Evolutionary conservation across 83 land plant genomes (phyloP), one percentile per base, ranked within the genome.

Genomic region (Larix sibirica): DNA sequence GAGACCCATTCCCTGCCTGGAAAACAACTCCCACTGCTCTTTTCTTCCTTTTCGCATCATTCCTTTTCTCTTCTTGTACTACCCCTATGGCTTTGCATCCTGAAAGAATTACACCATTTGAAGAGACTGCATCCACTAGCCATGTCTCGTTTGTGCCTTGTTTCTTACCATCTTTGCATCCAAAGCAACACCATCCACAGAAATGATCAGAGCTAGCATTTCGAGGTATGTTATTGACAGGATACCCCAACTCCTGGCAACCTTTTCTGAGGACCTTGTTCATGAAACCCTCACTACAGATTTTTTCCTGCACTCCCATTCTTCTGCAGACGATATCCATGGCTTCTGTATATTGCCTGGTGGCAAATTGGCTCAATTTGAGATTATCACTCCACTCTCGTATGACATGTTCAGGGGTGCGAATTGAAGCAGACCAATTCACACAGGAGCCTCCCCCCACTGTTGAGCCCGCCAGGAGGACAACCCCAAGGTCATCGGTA

Each of bases 151-250:
- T 14, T 3, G 93, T 89, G 42, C 90, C 92, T 77, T 86, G n/a
- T n/a, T n/a, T n/a, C n/a, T n/a, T n/a, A n/a, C n/a, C n/a, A n/a
- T n/a, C n/a, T n/a, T n/a, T n/a, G 89, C 97, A 96, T 0, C 99
- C 99, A 14, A 90, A 81, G 68, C 81, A 77, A 78, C 99, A 94
- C 90, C 92, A 95, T 1, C 99, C 97, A 21, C 99, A 96, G 79
- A 83, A 80, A 67, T 96, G 99, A 58, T 89, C 91, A 0, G 89
- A 69, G 0, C 84, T 58, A 0, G 92, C 75, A 50, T 96, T 96
- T 28, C 93, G 47, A 0, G 99, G 94, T 6, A 96, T 83, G 50
- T 85, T 70, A 0, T 7, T 80, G 7, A 91, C 90, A 94, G n/a
- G n/a, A n/a, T n/a, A n/a, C n/a, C n/a, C n/a, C n/a, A n/a, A n/a